Evolutionary conservation across 371 early-diverging fungal genomes (phyloP).

Genomic region (Lichtheimia ornata): DNA sequence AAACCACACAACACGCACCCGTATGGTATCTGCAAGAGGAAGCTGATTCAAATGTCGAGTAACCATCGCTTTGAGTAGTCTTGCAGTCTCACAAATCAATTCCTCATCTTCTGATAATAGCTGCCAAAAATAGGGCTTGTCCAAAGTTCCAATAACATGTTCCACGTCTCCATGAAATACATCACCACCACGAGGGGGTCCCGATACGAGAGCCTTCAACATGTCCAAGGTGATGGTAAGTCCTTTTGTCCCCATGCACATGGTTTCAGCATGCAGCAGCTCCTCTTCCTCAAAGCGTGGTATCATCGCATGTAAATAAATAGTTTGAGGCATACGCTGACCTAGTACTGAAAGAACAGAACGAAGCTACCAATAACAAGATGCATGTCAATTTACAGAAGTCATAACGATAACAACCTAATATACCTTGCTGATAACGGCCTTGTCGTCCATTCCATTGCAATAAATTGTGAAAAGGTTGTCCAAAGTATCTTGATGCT

Average conservation of each 20-base stretch:
- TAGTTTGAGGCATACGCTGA: neutral
- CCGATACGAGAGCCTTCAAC: neutral
- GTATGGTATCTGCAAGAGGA: neutral
- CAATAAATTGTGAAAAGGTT: neutral
- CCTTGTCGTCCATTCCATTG: neutral
- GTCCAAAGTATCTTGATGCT: neutral
- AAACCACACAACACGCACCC: neutral
- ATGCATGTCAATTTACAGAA: neutral
- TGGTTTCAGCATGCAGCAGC: slow-evolving; percentile 7
- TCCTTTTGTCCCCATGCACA: slow-evolving; percentile 4
- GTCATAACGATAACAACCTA: neutral
- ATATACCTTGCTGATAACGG: slow-evolving; percentile 3
- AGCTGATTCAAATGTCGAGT: neutral
- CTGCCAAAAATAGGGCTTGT: neutral
- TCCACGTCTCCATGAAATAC: neutral
- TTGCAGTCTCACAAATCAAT: neutral
- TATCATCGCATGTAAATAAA: neutral
- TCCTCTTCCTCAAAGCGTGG: slow-evolving; percentile 4
- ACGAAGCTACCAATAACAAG: neutral
- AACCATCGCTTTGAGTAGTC: neutral
- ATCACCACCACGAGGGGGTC: neutral
- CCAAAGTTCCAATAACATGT: neutral
- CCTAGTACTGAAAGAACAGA: neutral
- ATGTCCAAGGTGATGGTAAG: neutral
- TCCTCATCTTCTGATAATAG: neutral